Conservation (phyloP, 2,329 filamentous ascomycete genomes). For the Plenodomus lindquistii region DNA sequence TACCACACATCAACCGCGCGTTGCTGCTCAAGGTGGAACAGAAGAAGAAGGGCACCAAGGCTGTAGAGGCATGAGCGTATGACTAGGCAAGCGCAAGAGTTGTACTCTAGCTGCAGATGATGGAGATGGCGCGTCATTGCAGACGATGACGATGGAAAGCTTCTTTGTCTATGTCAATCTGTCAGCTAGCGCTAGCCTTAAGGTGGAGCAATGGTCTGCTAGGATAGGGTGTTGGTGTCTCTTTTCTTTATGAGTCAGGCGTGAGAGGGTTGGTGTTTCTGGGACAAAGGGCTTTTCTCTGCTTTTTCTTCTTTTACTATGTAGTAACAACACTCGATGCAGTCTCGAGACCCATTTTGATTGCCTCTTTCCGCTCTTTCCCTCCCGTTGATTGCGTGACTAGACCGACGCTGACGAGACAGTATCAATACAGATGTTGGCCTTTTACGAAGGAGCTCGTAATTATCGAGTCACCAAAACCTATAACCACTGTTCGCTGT, state of each 20-base stretch:
- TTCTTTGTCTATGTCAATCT: conserved; percentile 23
- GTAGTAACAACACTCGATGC: conserved; percentile 24
- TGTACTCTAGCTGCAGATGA: not conserved
- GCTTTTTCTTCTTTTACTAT: conserved; percentile 22
- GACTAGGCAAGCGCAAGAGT: not conserved
- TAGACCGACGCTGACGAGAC: too few species aligned
- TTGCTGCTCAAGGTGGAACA: conserved; percentile 94
- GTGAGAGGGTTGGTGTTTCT: conserved; percentile 30
- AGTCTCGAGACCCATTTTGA: not conserved
- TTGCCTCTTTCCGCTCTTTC: not conserved
- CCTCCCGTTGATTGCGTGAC: too few species aligned
- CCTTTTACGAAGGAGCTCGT: too few species aligned
- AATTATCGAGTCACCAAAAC: too few species aligned
- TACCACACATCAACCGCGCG: conserved; percentile 98
- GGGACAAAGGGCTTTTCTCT: conserved; percentile 16
- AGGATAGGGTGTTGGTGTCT: conserved; percentile 25
- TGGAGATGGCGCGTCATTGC: conserved; percentile 2
- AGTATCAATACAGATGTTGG: too few species aligned
- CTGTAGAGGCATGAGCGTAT: conserved; percentile 30
- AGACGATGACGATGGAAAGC: conserved; percentile 8
- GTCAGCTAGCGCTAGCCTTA: conserved; percentile 3
- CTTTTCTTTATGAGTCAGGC: conserved; percentile 28
- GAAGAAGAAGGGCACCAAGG: conserved; percentile 90
- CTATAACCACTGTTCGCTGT: too few species aligned
- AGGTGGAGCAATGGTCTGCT: conserved; percentile 5